These are phyloP conservation scores for Stachybotrys chlorohalonatus DNA, from an alignment of 2,329 filamentous ascomycete species.

Conservation along the genomic window DNA sequence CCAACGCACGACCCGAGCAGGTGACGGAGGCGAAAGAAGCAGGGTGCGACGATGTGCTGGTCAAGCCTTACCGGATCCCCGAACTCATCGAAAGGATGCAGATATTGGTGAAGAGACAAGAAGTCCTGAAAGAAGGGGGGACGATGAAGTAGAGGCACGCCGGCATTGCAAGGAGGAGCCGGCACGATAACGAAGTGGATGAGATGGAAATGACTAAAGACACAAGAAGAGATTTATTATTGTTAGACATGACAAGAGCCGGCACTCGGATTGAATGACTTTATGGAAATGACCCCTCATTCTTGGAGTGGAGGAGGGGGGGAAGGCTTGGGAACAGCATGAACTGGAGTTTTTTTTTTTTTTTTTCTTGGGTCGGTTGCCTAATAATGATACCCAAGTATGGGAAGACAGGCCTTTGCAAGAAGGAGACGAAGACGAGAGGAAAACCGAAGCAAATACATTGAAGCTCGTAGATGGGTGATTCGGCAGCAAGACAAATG, in stretches of 20 bases:
- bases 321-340: neutral
- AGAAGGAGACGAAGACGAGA: too few species aligned
- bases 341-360: neutral
- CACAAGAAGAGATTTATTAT: neutral
- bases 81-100: constrained; percentile 53
- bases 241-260: neutral
- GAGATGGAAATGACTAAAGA: neutral
- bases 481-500: too few species aligned
- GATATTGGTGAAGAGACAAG: constrained; percentile 29
- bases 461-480: too few species aligned
- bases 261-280: neutral
- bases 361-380: neutral
- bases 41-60: constrained; percentile 55
- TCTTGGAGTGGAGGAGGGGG: neutral
- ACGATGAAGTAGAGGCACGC: neutral
- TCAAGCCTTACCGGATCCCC: constrained; percentile 61
- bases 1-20: constrained; percentile 58
- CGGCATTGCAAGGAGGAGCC: neutral
- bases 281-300: neutral
- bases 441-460: too few species aligned
- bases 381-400: neutral
- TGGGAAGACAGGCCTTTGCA: neutral
- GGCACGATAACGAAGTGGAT: neutral
- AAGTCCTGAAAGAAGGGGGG: constrained; percentile 9
- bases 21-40: constrained; percentile 39